These are phyloP conservation scores for Suillus occidentalis DNA, from an alignment of 768 basidiomycete species.

Conservation along the genomic window DNA sequence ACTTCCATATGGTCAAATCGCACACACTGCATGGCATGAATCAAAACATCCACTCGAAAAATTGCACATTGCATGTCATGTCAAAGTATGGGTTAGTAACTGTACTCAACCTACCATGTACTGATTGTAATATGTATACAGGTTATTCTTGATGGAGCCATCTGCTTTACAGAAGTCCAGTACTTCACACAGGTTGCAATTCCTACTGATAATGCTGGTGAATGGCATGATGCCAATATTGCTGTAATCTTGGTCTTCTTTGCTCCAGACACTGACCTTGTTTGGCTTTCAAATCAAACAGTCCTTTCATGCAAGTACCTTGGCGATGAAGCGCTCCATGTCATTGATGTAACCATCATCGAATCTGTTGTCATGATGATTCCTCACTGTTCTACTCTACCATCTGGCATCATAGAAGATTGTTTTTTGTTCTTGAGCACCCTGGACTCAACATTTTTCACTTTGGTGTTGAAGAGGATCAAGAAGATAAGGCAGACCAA, in stretches of 20 bases:
- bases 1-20: conserved; percentile 26
- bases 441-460: conserved; percentile 3
- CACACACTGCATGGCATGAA: conserved; percentile 30
- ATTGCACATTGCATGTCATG: conserved; percentile 29
- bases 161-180: conserved; percentile 3
- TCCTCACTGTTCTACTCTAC: conserved; percentile 15
- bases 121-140: not conserved
- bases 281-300: conserved; percentile 16
- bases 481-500: conserved; percentile 2
- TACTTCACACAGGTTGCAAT: conserved; percentile 10
- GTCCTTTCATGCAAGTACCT: conserved; percentile 19
- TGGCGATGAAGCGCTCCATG: conserved; percentile 18
- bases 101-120: not conserved
- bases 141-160: not conserved
- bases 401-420: conserved; percentile 10
- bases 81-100: conserved; percentile 31
- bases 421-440: not conserved
- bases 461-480: not conserved
- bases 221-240: conserved; percentile 6
- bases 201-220: conserved; percentile 15
- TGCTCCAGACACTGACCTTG: conserved; percentile 17
- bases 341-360: conserved; percentile 18
- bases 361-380: conserved; percentile 23
- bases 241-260: conserved; percentile 25
- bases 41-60: conserved; percentile 13